Base-by-base conservation (phyloP, 257 asterid species). In the Solanum paucissectum region DNA sequence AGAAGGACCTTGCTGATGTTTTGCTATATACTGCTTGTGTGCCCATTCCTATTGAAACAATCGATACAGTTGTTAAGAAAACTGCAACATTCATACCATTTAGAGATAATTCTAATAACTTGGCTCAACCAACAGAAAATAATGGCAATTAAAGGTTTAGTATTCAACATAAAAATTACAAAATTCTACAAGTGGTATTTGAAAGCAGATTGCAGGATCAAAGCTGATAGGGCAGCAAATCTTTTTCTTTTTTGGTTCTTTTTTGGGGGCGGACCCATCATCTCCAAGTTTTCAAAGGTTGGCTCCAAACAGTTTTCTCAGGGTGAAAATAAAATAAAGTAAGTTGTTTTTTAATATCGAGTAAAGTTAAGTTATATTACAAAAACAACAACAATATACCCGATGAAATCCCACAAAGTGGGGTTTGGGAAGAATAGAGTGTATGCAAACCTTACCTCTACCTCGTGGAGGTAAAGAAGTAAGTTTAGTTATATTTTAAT, bases 1-100 rank as follows among this genome's bases (percentile, higher is more conserved):
- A 89, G 99, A 95, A 91, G 99, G 98, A 72, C 97, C 99, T 88
- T 97, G 99, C 62, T 95, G 98, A 94, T 97, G 99, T 89, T 97
- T 97, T 87, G 96, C 95, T 75, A 97, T 92, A 93, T 95, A 95
- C 90, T 90, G 98, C 83, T 95, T 93, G 89, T 95, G 99, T 90
- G 98, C 99, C 98, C 97, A 95, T 86, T 91, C 98, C 99, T 97
- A 87, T 46, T 49, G 29, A 46, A 81, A 81, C 29, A 46, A 81
- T 10, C 64, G 2, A 29, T 12, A 10, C 6, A 49, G 18, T 46
- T 46, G 42, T 81, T 46, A 27, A 44, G 29, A 18, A 46, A 49
- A 49, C 21, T 9, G 85, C 38, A 29, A 18, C 85, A 18, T 46
- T 29, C 29, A 81, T 9, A 46, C 11, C 42, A 81, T 46, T 29